These are phyloP conservation scores for Cordyceps militaris DNA, from an alignment of 2,329 filamentous ascomycete species.

Conservation along the genomic window DNA sequence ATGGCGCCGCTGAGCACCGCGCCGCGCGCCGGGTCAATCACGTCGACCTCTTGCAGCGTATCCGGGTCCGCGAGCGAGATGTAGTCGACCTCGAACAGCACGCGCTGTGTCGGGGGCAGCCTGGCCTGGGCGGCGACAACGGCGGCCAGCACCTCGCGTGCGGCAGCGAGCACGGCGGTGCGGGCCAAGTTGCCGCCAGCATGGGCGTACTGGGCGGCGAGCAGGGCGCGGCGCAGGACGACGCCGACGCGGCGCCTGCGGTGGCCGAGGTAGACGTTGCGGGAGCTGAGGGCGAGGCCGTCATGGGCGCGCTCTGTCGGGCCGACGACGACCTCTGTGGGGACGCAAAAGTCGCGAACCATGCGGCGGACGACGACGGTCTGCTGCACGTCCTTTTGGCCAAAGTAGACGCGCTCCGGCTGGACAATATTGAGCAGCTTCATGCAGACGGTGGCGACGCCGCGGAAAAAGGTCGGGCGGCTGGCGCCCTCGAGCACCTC, in stretches of 20 bases:
- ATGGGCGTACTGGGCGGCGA: conserved; percentile 64
- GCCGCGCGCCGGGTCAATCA: conserved; percentile 62
- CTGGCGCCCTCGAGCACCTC: conserved; percentile 76
- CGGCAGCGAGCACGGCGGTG: conserved; percentile 63
- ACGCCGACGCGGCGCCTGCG: conserved; percentile 65
- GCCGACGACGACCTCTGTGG: conserved; percentile 65
- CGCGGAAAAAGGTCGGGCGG: conserved; percentile 90
- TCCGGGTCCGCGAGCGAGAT: conserved; percentile 83
- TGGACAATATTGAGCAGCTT: conserved; percentile 52
- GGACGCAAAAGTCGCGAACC: conserved; percentile 79
- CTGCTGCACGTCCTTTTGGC: conserved; percentile 97
- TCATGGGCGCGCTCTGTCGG: conserved; percentile 65
- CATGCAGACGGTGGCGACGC: conserved; percentile 93
- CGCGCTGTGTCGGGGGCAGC: conserved; percentile 53
- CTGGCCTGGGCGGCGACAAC: conserved; percentile 55
- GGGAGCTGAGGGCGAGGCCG: conserved; percentile 82
- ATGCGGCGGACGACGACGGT: conserved; percentile 82
- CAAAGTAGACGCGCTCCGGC: conserved; percentile 77
- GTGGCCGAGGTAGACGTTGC: conserved; percentile 85
- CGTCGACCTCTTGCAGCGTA: conserved; percentile 69
- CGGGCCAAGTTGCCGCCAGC: conserved; percentile 44
- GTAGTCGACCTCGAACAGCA: conserved; percentile 80
- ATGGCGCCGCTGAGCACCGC: conserved; percentile 85
- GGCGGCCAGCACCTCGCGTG: conserved; percentile 50
- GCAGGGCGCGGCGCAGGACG: conserved; percentile 63